Evolutionary conservation across 257 asterid species (phyloP), one percentile per base, ranked within the genome.

Genomic region (Capsicum baccatum): DNA sequence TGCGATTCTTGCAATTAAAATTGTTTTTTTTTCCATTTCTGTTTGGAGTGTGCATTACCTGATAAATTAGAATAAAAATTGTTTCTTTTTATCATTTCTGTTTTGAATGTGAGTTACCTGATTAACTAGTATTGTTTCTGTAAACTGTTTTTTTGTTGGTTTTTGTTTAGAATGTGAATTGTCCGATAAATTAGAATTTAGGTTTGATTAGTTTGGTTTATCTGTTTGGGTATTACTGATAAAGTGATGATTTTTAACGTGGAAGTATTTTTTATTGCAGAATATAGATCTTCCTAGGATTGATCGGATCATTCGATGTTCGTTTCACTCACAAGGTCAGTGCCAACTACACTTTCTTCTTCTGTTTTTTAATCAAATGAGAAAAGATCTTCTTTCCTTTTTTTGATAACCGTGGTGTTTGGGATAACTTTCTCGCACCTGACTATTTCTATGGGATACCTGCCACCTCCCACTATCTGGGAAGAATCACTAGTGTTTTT

Each of bases 271-370:
- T 16, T 84, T 17, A 52, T 85, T 88, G 89, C 98, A 96, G 99
- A 90, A 85, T 88, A 76, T 96, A 85, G 98, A 96, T 92, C 98
- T 94, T 88, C 90, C 97, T 42, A 91, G 97, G 88, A 89, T 96
- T 64, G 99, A 96, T 90, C 94, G 98, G 88, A 93, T 93, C 80
- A 90, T 93, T 79, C 93, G 92, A 68, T 94, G 98, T 89, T 96
- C 99, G 3, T 93, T 94, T 85, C 92, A 82, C 76, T 94, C 96
- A 21, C 97, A 92, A 92, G 99, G 99, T 94, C 82, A 62, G 66
- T 71, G 57, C 47, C 54, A 56, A 11, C 1, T 67, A 35, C 68
- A 21, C 26, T 86, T 82, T 70, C 35, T 83, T 70, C 26, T 85
- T 10, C 84, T 26, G 26, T 26, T 26, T 26, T 60, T 57, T n/a